phyloP scores from a whole-genome alignment of 2,329 filamentous ascomycete genomes.

The Colletotrichum australisinense region DNA sequence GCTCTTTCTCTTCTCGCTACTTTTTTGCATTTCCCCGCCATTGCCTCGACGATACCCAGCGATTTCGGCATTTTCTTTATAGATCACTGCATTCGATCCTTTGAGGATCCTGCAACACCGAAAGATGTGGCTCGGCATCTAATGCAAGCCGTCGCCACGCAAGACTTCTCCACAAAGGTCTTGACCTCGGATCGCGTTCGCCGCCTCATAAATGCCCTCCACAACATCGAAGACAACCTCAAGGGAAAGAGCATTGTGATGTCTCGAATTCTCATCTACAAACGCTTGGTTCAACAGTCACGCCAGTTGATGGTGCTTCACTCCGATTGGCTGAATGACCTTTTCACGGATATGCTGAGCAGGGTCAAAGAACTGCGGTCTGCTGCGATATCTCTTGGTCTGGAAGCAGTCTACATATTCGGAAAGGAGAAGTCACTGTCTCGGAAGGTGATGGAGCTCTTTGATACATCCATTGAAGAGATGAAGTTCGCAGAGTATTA shows the following conservation, averaged over 20 bases:
- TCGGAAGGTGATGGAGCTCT: slow-evolving; percentile 73
- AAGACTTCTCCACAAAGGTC: slow-evolving; percentile 80
- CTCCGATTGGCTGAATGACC: slow-evolving; percentile 82
- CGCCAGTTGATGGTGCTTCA: slow-evolving; percentile 77
- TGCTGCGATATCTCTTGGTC: slow-evolving; percentile 79
- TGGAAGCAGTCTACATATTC: slow-evolving; percentile 75
- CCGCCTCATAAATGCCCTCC: slow-evolving; percentile 76
- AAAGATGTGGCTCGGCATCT: slow-evolving; percentile 85
- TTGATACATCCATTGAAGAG: slow-evolving; percentile 68
- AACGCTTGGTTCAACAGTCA: slow-evolving; percentile 78
- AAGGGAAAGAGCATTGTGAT: slow-evolving; percentile 85
- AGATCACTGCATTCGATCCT: slow-evolving; percentile 80
- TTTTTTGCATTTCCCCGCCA: slow-evolving; percentile 79
- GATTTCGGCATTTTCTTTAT: slow-evolving; percentile 86
- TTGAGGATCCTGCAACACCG: slow-evolving; percentile 75
- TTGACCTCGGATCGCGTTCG: slow-evolving; percentile 79
- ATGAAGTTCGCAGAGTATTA: slow-evolving; percentile 77
- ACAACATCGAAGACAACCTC: slow-evolving; percentile 78
- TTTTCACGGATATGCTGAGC: slow-evolving; percentile 86
- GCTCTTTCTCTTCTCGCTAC: slow-evolving; percentile 82
- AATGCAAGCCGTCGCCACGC: slow-evolving; percentile 82
- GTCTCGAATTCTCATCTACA: slow-evolving; percentile 82
- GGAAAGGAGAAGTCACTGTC: slow-evolving; percentile 77
- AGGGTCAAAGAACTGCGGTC: slow-evolving; percentile 79
- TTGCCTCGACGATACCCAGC: slow-evolving; percentile 76